Conservation (phyloP, 1,284 basidiomycete genomes). For the Sporisorium reilianum region DNA sequence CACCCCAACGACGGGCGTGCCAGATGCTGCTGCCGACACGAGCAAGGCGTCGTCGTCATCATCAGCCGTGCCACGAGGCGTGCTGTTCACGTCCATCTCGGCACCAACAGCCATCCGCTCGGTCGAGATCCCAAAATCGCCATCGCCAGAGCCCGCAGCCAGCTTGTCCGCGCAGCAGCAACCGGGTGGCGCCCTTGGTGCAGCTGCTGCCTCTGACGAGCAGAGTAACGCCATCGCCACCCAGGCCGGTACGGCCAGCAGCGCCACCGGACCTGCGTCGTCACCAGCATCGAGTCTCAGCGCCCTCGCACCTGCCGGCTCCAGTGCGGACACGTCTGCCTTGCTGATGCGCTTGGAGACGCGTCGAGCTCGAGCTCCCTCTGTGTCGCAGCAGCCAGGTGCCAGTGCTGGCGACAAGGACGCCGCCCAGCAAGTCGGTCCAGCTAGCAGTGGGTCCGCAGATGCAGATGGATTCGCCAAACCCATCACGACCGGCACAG, state of each 20-base stretch:
- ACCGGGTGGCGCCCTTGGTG: not conserved
- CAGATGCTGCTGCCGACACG: conserved; percentile 16
- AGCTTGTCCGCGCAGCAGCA: conserved; percentile 2
- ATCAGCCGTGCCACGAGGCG: conserved; percentile 20
- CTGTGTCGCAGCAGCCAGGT: conserved; percentile 14
- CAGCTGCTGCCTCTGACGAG: conserved; percentile 5
- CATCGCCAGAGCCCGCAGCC: conserved; percentile 42
- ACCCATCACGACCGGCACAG: conserved; percentile 6
- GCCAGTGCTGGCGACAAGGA: conserved; percentile 8
- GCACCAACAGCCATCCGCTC: conserved; percentile 56
- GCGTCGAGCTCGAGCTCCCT: conserved; percentile 16
- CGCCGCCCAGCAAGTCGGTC: conserved; percentile 1
- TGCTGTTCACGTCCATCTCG: conserved; percentile 49
- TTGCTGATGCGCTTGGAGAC: conserved; percentile 33
- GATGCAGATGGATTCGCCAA: conserved; percentile 32
- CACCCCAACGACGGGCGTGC: not conserved
- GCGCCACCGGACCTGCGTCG: conserved; percentile 7
- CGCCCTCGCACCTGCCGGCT: not conserved
- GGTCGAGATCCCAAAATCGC: conserved; percentile 61
- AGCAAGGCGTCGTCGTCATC: conserved; percentile 19
- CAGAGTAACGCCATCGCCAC: not conserved
- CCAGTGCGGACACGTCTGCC: conserved; percentile 23
- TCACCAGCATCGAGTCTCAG: conserved; percentile 11
- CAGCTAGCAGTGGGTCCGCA: not conserved
- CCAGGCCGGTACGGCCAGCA: conserved; percentile 10